phyloP scores from a whole-genome alignment of 306 rosid species.

The Myrica gale region DNA sequence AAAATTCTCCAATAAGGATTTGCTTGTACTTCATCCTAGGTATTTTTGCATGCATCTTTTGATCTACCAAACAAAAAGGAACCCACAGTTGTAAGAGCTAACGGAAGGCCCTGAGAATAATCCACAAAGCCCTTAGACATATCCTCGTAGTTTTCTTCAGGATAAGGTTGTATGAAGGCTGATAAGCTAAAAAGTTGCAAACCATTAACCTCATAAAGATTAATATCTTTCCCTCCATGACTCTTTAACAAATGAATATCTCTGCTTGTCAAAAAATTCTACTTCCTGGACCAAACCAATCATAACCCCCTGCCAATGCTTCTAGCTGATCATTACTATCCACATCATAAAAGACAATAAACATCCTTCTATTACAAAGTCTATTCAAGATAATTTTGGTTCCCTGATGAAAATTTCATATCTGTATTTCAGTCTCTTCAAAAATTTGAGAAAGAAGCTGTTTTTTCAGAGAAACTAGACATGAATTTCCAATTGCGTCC shows the following conservation, averaged over 20 bases:
- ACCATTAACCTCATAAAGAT: not conserved
- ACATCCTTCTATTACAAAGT: too few relatives aligned
- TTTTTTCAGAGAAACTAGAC: too few relatives aligned
- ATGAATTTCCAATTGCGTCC: too few relatives aligned
- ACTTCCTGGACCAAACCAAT: not conserved
- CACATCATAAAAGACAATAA: too few relatives aligned
- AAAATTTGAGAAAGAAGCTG: too few relatives aligned
- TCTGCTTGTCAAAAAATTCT: not conserved
- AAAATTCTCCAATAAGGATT: not conserved
- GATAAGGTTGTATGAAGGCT: not conserved
- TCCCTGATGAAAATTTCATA: too few relatives aligned
- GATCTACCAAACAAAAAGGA: not conserved
- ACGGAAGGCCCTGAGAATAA: not conserved
- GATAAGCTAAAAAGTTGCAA: not conserved
- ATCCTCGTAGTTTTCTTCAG: not conserved
- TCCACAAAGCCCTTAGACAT: not conserved
- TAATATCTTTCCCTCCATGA: not conserved
- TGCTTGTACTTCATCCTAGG: too few relatives aligned
- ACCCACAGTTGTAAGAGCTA: not conserved
- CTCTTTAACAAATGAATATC: not conserved
- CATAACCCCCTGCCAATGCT: too few relatives aligned
- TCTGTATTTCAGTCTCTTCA: too few relatives aligned
- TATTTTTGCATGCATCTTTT: not conserved
- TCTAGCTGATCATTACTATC: too few relatives aligned
- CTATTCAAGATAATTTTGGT: too few relatives aligned